phyloP scores from a whole-genome alignment of 1,284 basidiomycete species.

The Ceratobasidium sp. region DNA sequence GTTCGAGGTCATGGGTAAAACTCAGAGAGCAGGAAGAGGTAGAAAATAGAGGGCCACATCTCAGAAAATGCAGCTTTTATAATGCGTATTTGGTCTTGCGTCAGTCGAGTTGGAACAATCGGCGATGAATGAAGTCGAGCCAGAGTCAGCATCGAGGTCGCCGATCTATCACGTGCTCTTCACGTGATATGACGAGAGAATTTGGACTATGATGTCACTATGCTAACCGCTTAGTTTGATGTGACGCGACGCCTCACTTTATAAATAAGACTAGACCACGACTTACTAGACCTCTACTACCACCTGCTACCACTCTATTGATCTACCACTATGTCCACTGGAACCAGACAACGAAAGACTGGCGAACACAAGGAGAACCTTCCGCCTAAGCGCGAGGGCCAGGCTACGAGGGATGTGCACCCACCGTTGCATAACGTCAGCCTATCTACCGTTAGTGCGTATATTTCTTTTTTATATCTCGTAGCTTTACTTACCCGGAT shows the following conservation, averaged over 20 bases:
- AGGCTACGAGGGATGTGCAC: slow-evolving; percentile 30
- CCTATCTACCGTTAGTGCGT: slow-evolving; percentile 24
- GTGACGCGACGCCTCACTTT: neutral
- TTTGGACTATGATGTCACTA: neutral
- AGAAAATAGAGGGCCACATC: neutral
- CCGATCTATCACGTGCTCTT: neutral
- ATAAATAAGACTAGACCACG: neutral
- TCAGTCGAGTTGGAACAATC: slow-evolving; percentile 4
- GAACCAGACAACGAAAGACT: slow-evolving; percentile 26
- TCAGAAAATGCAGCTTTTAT: neutral
- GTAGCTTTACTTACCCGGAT: slow-evolving; percentile 26
- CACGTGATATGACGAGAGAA: slow-evolving; percentile 19
- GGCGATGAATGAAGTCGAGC: neutral
- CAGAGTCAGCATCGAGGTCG: neutral
- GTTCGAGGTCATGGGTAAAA: neutral
- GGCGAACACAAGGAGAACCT: slow-evolving; percentile 21
- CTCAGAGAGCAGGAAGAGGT: neutral
- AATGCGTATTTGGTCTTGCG: neutral
- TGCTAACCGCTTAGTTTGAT: neutral
- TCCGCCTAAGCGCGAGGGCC: slow-evolving; percentile 41
- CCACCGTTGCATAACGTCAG: slow-evolving; percentile 27
- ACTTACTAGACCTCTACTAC: neutral
- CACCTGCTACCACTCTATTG: neutral
- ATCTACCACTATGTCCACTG: neutral
- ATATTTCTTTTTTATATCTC: neutral